Conservation (phyloP, 805 yeast genomes). For the Naumovozyma baii region DNA sequence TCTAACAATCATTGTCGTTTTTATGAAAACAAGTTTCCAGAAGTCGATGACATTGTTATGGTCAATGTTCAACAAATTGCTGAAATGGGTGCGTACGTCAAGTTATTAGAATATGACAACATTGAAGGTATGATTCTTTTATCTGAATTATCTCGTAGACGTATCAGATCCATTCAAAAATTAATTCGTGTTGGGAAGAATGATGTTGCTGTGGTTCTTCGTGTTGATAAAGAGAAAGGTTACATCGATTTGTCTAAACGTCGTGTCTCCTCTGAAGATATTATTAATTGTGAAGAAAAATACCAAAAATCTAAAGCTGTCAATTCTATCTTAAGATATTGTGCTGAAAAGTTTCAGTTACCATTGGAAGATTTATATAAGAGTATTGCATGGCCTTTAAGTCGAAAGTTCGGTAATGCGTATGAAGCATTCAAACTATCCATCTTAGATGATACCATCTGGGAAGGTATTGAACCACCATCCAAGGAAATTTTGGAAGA, state of each 20-base stretch:
- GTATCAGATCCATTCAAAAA: constrained; percentile 95
- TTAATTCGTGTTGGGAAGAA: constrained; percentile 96
- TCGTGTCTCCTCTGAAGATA: constrained; percentile 96
- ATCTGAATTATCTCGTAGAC: constrained; percentile 94
- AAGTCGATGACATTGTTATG: constrained; percentile 97
- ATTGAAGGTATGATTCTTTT: constrained; percentile 97
- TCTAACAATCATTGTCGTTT: constrained; percentile 87
- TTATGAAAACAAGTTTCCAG: constrained; percentile 97
- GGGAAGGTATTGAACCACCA: constrained; percentile 70
- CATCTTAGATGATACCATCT: constrained; percentile 78
- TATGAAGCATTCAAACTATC: constrained; percentile 95
- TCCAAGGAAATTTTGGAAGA: constrained; percentile 70
- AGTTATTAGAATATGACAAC: constrained; percentile 90
- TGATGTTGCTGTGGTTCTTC: constrained; percentile 93
- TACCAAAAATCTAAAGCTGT: constrained; percentile 95
- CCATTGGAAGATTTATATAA: constrained; percentile 80
- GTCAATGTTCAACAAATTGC: constrained; percentile 97
- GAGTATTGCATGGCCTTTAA: constrained; percentile 94
- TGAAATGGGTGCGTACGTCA: constrained; percentile 98
- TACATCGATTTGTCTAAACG: constrained; percentile 96
- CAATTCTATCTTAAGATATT: constrained; percentile 95
- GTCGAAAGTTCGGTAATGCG: constrained; percentile 91
- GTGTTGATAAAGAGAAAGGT: constrained; percentile 98
- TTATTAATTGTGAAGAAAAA: constrained; percentile 93
- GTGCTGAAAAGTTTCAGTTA: constrained; percentile 91